Evolutionary conservation across 208 protist genomes (phyloP).

Genomic region (Trypanosoma melophagium): DNA sequence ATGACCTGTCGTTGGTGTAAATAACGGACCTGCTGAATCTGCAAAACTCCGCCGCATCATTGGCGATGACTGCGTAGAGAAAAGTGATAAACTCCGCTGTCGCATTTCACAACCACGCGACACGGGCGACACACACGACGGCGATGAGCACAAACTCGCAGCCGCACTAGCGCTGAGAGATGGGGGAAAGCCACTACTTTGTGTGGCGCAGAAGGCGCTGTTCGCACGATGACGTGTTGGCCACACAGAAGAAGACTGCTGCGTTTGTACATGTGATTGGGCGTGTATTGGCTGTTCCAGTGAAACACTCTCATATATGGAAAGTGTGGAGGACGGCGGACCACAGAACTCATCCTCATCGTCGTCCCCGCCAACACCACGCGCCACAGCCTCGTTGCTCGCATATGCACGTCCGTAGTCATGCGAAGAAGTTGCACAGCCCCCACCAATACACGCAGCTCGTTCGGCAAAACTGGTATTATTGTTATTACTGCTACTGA

Average conservation of each 20-base stretch:
- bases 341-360: neutral
- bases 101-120: neutral
- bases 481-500: neutral
- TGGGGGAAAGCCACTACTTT: neutral
- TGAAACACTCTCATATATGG: neutral
- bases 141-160: neutral
- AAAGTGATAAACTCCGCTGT: neutral
- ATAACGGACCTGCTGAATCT: neutral
- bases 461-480: too few species aligned
- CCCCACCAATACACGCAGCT: neutral
- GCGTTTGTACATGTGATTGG: neutral
- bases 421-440: neutral
- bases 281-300: neutral
- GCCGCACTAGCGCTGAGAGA: neutral
- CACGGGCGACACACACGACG: neutral
- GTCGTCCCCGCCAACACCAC: neutral
- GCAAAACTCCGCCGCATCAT: neutral
- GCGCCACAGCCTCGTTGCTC: neutral
- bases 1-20: too few species aligned
- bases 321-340: neutral
- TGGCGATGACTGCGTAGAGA: slow-evolving; percentile 2
- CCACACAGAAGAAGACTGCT: neutral
- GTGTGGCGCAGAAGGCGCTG: neutral
- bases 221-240: neutral
- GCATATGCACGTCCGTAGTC: neutral